These are phyloP conservation scores for Penicillium sp. DNA, from an alignment of 2,329 filamentous ascomycete species.

Conservation along the genomic window DNA sequence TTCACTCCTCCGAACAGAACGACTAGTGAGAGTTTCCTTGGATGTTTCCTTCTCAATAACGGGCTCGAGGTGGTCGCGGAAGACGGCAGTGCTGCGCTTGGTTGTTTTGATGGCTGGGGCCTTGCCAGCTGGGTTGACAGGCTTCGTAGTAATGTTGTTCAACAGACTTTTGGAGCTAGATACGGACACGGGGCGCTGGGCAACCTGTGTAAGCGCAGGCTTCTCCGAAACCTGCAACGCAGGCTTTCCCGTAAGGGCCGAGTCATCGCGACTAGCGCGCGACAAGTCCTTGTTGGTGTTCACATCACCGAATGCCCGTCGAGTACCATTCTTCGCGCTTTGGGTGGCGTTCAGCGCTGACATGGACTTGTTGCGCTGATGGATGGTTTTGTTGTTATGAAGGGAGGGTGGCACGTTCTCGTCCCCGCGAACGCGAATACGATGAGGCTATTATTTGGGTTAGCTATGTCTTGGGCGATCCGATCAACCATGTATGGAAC, in stretches of 20 bases:
- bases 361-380: constrained; percentile 80
- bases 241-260: constrained; percentile 50
- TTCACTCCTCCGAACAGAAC: constrained; percentile 1
- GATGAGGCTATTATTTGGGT: constrained; percentile 62
- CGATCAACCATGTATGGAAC: neutral
- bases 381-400: constrained; percentile 60
- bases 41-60: constrained; percentile 34
- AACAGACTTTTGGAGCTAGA: constrained; percentile 41
- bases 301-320: constrained; percentile 79
- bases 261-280: constrained; percentile 57
- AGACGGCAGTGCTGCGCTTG: constrained; percentile 57
- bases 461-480: constrained; percentile 10
- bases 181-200: constrained; percentile 58
- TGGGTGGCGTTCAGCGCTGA: constrained; percentile 60
- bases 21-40: constrained; percentile 27
- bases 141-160: constrained; percentile 36
- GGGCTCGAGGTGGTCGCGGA: constrained; percentile 51
- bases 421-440: constrained; percentile 64
- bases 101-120: constrained; percentile 33
- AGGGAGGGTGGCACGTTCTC: constrained; percentile 63
- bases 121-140: constrained; percentile 34
- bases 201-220: constrained; percentile 50
- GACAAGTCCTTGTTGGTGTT: constrained; percentile 63
- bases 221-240: constrained; percentile 39
- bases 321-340: constrained; percentile 65